phyloP scores from a whole-genome alignment of 331 rosid genomes.

The Stylosanthes scabra region DNA sequence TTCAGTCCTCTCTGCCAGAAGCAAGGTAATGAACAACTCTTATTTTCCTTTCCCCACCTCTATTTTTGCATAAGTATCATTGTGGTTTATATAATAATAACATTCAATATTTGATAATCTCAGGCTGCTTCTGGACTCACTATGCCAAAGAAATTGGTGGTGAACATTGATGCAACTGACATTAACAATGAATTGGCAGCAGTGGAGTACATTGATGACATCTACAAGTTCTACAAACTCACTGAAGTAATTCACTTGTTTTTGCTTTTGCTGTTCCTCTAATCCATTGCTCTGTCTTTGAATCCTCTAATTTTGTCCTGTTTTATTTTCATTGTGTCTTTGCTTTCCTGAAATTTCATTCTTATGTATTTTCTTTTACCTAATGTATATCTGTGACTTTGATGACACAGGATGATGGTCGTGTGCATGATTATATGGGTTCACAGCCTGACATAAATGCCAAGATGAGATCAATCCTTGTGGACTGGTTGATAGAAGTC shows the following conservation, averaged over 20 bases:
- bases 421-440: conserved; percentile 65
- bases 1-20: conserved; percentile 76
- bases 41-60: background rate
- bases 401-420: conserved; percentile 44
- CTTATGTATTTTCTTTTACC: background rate
- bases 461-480: conserved; percentile 88
- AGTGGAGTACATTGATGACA: conserved; percentile 79
- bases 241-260: conserved; percentile 57
- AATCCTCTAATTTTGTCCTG: background rate
- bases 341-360: background rate
- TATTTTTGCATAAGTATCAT: background rate
- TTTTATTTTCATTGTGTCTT: too few relatives aligned
- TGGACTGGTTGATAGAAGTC: conserved; percentile 92
- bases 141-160: conserved; percentile 51
- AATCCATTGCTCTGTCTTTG: background rate
- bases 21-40: conserved; percentile 57
- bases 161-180: conserved; percentile 69
- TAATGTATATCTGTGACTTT: background rate
- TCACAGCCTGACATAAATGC: conserved; percentile 74
- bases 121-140: conserved; percentile 70
- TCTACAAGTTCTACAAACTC: conserved; percentile 64
- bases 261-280: background rate
- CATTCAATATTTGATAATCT: conserved; percentile 12
- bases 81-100: conserved; percentile 29
- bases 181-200: conserved; percentile 72